Percentiles rank a stretch among this genome's conserved stretches.
phyloP scores from a whole-genome alignment of 495 filamentous ascomycete species.

The Aspergillus nidulans region DNA sequence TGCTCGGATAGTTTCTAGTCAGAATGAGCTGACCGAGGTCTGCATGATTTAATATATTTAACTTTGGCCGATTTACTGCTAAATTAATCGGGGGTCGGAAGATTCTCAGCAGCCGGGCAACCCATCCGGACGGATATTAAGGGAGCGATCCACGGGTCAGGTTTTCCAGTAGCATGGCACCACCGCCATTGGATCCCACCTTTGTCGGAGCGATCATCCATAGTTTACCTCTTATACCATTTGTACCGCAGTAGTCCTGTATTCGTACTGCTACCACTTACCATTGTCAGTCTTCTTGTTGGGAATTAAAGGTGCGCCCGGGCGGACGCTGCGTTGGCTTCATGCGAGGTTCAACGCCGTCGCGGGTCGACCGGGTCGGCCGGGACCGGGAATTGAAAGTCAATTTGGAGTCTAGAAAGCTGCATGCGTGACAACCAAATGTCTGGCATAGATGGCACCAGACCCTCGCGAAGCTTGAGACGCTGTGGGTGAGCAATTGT shows the following conservation, averaged over 20 bases:
- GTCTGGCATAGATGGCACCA: not conserved
- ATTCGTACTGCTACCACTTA: not conserved
- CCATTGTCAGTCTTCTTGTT: not conserved
- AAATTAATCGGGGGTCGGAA: constrained; percentile 2
- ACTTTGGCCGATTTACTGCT: not conserved
- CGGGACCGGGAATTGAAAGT: not conserved
- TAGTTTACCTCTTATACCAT: constrained; percentile 5
- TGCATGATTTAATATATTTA: constrained; percentile 9
- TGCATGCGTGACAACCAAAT: not conserved
- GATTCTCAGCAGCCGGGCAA: constrained; percentile 1
- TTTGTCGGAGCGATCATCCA: constrained; percentile 20
- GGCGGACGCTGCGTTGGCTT: not conserved
- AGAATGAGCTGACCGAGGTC: not conserved
- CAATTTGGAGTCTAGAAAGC: not conserved
- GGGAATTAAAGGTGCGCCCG: not conserved
- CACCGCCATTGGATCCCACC: constrained; percentile 22
- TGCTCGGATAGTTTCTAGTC: not conserved
- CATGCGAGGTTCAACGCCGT: not conserved
- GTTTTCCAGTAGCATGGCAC: constrained; percentile 24
- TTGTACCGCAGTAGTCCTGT: not conserved
- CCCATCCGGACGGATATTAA: constrained; percentile 17
- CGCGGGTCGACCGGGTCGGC: not conserved
- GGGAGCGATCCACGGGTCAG: constrained; percentile 18
- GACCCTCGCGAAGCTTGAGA: not conserved
- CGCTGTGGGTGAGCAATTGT: too few relatives aligned